Evolutionary conservation across 75 land plant species (phyloP), one percentile per base, ranked within the genome.

Genomic region (Sequoia sempervirens): DNA sequence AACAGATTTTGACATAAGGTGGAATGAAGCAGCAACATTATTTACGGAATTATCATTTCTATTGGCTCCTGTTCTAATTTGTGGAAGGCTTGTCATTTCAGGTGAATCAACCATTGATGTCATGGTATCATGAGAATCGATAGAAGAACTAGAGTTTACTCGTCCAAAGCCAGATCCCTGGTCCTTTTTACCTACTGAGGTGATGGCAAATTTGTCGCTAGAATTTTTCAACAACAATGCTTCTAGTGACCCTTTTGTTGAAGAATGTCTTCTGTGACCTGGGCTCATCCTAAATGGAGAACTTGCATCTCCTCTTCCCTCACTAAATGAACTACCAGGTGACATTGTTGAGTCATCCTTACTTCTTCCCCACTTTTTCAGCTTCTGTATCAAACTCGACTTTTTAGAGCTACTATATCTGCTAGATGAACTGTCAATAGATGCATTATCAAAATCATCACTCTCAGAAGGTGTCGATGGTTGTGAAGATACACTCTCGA

Each of bases 281-380:
- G 84, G 76, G 80, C 88, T 90, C 26, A 46, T 81, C 75, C 91
- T 85, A 79, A 84, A 82, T 50, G 91, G 87, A 4, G 95, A 90
- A 79, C 84, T 84, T 64, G 53, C 85, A 46, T 58, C 41, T 46
- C 87, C 81, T 43, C 52, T 80, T n/a, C 43, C 74, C 41, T 90
- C 88, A 13, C 90, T 90, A 82, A 91, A 43, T 1, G 90, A 92
- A 79, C 90, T 86, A 8, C 90, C 69, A 64, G 92, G 90, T 37
- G 95, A 93, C 75, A 91, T 87, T 79, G 90, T 88, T 10, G 87
- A 83, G 58, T 96, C 97, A 87, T 97, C 99, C 81, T 89, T 96
- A 83, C 83, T 93, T 86, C 84, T 89, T 54, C 99, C 98, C 99
- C 99, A 97, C 54, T 87, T 96, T 88, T 92, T 95, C 79, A 97